These are phyloP conservation scores for Rhizophlyctis rosea DNA, from an alignment of 192 early-diverging fungal genomes.

Conservation along the genomic window DNA sequence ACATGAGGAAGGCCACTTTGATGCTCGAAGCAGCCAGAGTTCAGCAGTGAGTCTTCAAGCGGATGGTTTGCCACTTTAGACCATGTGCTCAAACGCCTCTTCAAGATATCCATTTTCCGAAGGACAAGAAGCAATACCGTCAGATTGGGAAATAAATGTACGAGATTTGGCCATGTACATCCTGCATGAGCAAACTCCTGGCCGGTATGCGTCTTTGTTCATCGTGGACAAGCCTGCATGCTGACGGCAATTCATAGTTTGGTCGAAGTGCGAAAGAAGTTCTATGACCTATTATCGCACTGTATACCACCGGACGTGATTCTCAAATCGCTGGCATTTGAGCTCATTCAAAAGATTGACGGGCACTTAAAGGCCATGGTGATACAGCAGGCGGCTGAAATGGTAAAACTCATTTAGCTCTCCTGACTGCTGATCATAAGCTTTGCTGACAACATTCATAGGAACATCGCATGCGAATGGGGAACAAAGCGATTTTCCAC, in stretches of 20 bases:
- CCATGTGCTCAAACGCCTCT: neutral
- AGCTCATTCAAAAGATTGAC: slow-evolving; percentile 69
- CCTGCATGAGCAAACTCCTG: slow-evolving; percentile 72
- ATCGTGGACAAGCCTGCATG: neutral
- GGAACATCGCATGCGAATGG: slow-evolving; percentile 83
- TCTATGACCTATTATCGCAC: slow-evolving; percentile 88
- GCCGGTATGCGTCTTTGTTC: slow-evolving; percentile 38
- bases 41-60: slow-evolving; percentile 28
- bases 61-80: too few relatives aligned
- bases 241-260: slow-evolving; percentile 40
- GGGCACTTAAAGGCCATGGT: slow-evolving; percentile 59
- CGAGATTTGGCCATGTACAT: slow-evolving; percentile 65
- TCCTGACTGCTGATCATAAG: too few relatives aligned
- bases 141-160: slow-evolving; percentile 89
- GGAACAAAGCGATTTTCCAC: slow-evolving; percentile 91
- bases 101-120: slow-evolving; percentile 44
- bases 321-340: slow-evolving; percentile 74
- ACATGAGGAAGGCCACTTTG: slow-evolving; percentile 85
- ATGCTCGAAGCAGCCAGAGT: slow-evolving; percentile 78
- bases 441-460: too few relatives aligned
- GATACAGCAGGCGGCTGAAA: slow-evolving; percentile 75
- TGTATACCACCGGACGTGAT: slow-evolving; percentile 84
- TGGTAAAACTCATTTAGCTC: too few relatives aligned
- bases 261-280: slow-evolving; percentile 62
- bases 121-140: slow-evolving; percentile 55